Evolutionary conservation across 192 early-diverging fungal genomes (phyloP).

Genomic region (Mortierella alpina): DNA sequence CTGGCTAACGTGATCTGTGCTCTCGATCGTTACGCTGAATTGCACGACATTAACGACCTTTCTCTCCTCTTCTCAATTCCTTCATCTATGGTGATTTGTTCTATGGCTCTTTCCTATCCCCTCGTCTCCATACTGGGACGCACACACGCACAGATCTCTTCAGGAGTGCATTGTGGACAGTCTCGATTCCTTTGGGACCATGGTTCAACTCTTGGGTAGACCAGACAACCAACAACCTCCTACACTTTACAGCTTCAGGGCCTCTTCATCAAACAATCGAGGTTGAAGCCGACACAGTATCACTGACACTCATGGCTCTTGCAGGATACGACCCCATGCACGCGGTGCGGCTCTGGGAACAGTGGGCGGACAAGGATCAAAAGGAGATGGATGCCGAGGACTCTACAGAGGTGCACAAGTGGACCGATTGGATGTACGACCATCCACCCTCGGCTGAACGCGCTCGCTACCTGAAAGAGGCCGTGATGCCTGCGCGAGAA

Average conservation of each 20-base stretch:
- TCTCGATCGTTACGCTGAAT: neutral
- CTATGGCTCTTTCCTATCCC: neutral
- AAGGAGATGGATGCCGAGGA: slow-evolving; percentile 36
- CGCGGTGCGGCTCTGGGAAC: slow-evolving; percentile 62
- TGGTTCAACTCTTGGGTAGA: slow-evolving; percentile 51
- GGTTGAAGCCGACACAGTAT: slow-evolving; percentile 62
- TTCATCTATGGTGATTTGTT: neutral
- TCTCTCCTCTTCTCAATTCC: neutral
- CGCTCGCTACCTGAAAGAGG: slow-evolving; percentile 40
- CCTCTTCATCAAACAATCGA: slow-evolving; percentile 56
- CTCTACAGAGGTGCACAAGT: slow-evolving; percentile 40
- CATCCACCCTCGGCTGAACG: slow-evolving; percentile 53
- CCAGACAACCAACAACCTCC: slow-evolving; percentile 20
- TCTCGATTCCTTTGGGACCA: slow-evolving; percentile 41
- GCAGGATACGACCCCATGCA: slow-evolving; percentile 69
- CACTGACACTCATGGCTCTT: slow-evolving; percentile 61
- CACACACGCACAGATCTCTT: slow-evolving; percentile 14
- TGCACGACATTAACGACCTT: neutral
- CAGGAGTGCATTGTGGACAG: slow-evolving; percentile 47
- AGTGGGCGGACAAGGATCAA: slow-evolving; percentile 56
- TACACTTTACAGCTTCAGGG: slow-evolving; percentile 35
- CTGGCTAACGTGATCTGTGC: too few species aligned
- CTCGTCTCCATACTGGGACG: too few species aligned
- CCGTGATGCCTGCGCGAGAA: slow-evolving; percentile 33
- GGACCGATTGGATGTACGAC: slow-evolving; percentile 55